Evolutionary conservation across 768 basidiomycete species (phyloP).

Genomic region (Boletus subparvulus): DNA sequence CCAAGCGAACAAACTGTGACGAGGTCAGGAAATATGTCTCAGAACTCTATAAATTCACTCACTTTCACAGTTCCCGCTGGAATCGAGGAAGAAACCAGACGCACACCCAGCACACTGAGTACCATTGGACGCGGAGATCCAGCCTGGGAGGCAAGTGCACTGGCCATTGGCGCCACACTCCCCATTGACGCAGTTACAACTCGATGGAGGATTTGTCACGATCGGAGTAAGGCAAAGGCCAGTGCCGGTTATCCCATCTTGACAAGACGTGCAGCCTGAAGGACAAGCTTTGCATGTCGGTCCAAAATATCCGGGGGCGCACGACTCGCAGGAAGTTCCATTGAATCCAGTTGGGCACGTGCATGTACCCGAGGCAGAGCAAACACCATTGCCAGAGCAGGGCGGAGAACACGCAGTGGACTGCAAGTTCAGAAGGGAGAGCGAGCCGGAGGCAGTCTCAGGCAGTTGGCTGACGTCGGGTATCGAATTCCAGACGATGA

Average conservation of each 20-base stretch:
- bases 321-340: conserved; percentile 78
- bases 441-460: conserved; percentile 41
- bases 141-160: conserved; percentile 77
- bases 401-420: conserved; percentile 73
- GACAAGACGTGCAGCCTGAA: conserved; percentile 64
- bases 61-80: conserved; percentile 74
- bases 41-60: conserved; percentile 11
- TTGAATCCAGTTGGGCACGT: conserved; percentile 71
- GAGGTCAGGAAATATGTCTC: not conserved
- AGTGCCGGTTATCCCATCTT: conserved; percentile 75
- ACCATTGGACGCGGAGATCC: conserved; percentile 67
- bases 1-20: conserved; percentile 66
- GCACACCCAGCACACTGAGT: conserved; percentile 77
- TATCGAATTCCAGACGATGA: conserved; percentile 78
- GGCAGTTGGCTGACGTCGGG: conserved; percentile 75
- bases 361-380: conserved; percentile 69
- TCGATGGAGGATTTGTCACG: conserved; percentile 52
- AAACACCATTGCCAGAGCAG: conserved; percentile 72
- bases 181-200: conserved; percentile 84
- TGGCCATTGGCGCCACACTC: conserved; percentile 65
- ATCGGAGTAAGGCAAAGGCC: conserved; percentile 64
- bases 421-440: conserved; percentile 70
- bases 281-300: conserved; percentile 70
- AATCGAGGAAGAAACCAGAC: conserved; percentile 69
- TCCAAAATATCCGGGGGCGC: conserved; percentile 74